Percentiles rank a stretch among this genome's conserved stretches.
Evolutionary conservation across 2,329 filamentous ascomycete genomes (phyloP).

Genomic region (Trichoderma gracile): DNA sequence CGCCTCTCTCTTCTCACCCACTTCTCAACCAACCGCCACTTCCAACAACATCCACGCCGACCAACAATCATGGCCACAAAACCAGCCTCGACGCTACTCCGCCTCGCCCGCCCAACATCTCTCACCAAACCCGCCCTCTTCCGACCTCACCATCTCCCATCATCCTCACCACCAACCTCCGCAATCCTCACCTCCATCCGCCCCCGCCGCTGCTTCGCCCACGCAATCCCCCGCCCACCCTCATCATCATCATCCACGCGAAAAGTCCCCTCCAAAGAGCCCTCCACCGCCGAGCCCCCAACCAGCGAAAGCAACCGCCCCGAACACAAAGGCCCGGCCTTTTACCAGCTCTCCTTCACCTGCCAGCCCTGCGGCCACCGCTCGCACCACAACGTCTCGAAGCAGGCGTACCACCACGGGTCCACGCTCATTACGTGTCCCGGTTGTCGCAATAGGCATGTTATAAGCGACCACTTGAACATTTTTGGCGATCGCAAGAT

Average conservation of each 20-base stretch:
- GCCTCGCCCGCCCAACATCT: conserved; percentile 26
- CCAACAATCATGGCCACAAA: conserved; percentile 36
- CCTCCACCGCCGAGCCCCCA: conserved; percentile 28
- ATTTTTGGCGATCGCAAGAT: conserved; percentile 72
- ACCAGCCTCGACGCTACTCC: conserved; percentile 29
- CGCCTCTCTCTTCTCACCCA: neutral
- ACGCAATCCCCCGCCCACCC: conserved; percentile 42
- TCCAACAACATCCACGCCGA: neutral
- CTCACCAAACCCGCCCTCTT: conserved; percentile 26
- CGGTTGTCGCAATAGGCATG: conserved; percentile 78
- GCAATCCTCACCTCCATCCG: conserved; percentile 15
- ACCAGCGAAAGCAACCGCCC: conserved; percentile 37
- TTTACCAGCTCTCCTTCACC: conserved; percentile 89
- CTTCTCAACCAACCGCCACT: neutral
- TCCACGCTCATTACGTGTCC: conserved; percentile 89
- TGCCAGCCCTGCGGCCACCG: conserved; percentile 81
- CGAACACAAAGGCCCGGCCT: conserved; percentile 53
- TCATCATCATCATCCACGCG: neutral
- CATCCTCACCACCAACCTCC: conserved; percentile 17
- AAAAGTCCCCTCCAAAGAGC: conserved; percentile 12
- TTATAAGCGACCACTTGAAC: conserved; percentile 85
- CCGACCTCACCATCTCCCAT: neutral
- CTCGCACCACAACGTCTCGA: conserved; percentile 82
- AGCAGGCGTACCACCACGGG: conserved; percentile 92
- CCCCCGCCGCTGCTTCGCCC: conserved; percentile 34